A percentile compares a stretch with the other conserved stretches of the same genome.
Evolutionary conservation across 148 eudicot genomes (phyloP).

Genomic region (Gaultheria prostrata): DNA sequence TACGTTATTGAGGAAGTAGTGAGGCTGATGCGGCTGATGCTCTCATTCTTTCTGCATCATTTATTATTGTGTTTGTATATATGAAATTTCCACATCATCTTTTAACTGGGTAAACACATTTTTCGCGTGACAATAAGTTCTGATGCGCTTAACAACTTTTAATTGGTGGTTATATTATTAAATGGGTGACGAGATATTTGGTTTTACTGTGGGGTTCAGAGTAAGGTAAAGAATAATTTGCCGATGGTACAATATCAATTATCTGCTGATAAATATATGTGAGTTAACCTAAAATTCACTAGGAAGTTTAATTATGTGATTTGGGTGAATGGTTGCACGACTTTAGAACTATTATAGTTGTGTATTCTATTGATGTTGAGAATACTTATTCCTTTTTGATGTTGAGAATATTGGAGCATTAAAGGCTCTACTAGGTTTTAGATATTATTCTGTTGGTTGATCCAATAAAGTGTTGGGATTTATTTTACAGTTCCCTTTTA

Average conservation of each 20-base stretch:
- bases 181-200: neutral
- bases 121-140: neutral
- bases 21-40: neutral
- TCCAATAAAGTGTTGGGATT: neutral
- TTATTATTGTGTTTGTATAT: neutral
- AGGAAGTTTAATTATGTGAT: neutral
- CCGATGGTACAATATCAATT: neutral
- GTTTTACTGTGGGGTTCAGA: neutral
- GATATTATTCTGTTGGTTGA: neutral
- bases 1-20: neutral
- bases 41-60: neutral
- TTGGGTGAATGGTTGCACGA: constrained; percentile 1
- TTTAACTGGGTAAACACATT: neutral
- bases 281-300: neutral
- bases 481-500: neutral
- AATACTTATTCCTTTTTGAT: too few relatives aligned
- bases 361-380: neutral
- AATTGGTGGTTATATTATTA: neutral
- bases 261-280: neutral
- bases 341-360: neutral
- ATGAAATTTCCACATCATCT: neutral
- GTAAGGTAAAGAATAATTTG: neutral
- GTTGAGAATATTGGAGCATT: too few relatives aligned
- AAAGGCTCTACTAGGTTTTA: too few relatives aligned
- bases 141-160: neutral